Evolutionary conservation across 129 eudicot species (phyloP), one percentile per base, ranked within the genome.

Genomic region (Daucus carota): DNA sequence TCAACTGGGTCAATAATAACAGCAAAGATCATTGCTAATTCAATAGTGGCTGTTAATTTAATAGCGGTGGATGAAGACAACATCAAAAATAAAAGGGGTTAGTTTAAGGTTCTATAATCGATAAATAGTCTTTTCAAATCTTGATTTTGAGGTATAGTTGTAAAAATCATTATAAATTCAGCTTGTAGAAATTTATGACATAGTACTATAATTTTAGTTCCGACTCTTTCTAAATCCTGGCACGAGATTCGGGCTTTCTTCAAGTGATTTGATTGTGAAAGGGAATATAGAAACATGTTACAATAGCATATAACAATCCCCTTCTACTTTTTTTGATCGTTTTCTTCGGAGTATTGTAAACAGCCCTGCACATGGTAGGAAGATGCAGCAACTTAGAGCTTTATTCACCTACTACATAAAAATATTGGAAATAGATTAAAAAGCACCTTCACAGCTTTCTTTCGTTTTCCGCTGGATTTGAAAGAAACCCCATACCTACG

Each of bases 321-420:
- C 72, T 22, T 34, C 8, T 66, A 36, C 15, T 24, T 65, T 12
- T 31, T 15, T 66, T 4, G 3, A 13, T 63, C 11, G 8, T 66
- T 67, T 75, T 44, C 52, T 74, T 74, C 18, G 45, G 50, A 80
- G 32, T 80, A 75, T 69, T 73, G 70, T 68, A 84, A 26, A 33
- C 77, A 47, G 78, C 41, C n/a, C 52, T 26, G 88, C 88, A 84
- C 85, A 81, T 81, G 88, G 83, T 50, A 34, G 78, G 88, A 81
- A 78, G 78, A 60, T 81, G 83, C 76, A 77, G 74, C 72, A 34
- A 34, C 75, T 75, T 72, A 34, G 66, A 63, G 54, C 67, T 78
- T 84, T 75, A 78, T 78, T 84, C 76, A 78, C 79, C 85, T 71
- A 83, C 81, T 60, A 38, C 0, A 40, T 70, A 18, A 2, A 10